Evolutionary conservation across 768 basidiomycete genomes (phyloP).

Genomic region (Pleurotus giganteus): DNA sequence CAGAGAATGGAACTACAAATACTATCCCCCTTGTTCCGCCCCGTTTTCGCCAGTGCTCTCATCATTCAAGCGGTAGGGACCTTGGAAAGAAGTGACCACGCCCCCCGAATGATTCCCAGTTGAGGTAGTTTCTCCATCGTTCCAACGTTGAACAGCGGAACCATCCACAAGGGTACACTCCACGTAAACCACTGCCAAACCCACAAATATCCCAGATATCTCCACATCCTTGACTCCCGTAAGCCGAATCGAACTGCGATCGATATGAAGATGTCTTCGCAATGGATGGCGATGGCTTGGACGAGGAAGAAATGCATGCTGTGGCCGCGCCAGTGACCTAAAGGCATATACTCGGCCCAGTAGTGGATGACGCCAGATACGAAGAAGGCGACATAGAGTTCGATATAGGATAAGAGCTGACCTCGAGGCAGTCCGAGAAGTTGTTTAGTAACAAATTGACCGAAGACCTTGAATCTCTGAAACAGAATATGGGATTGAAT

Average conservation of each 20-base stretch:
- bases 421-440: slow-evolving; percentile 19
- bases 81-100: too few relatives aligned
- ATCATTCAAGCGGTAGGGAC: too few relatives aligned
- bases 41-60: too few relatives aligned
- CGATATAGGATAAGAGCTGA: slow-evolving; percentile 22
- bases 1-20: too few relatives aligned
- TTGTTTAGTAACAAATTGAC: slow-evolving; percentile 1
- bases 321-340: slow-evolving; percentile 7
- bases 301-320: slow-evolving; percentile 22
- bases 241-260: slow-evolving; percentile 4
- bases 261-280: slow-evolving; percentile 26
- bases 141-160: too few relatives aligned
- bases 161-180: not conserved
- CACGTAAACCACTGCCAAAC: slow-evolving; percentile 16
- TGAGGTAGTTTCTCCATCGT: too few relatives aligned
- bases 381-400: slow-evolving; percentile 29
- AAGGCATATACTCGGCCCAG: slow-evolving; percentile 20
- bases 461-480: not conserved
- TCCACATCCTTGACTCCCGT: not conserved
- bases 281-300: slow-evolving; percentile 28
- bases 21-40: too few relatives aligned
- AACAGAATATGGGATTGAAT: not conserved
- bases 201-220: slow-evolving; percentile 14
- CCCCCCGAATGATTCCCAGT: too few relatives aligned
- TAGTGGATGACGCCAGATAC: slow-evolving; percentile 28